These are phyloP conservation scores for Penicillium mononematosum DNA, from an alignment of 495 filamentous ascomycete genomes.

Conservation along the genomic window DNA sequence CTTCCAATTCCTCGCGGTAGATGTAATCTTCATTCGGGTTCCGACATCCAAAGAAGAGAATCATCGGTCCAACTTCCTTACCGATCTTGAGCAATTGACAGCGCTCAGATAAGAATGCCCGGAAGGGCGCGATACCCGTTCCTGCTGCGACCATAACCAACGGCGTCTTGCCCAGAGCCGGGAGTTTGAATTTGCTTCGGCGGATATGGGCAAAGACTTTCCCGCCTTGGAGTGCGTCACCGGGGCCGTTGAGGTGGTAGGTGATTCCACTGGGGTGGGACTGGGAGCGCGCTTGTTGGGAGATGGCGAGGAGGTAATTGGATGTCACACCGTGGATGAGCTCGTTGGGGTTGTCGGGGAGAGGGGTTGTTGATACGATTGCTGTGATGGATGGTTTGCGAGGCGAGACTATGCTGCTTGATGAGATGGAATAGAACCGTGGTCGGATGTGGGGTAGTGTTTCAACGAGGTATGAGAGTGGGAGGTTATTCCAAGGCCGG, in stretches of 20 bases:
- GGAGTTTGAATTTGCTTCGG: constrained; percentile 48
- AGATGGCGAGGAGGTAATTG: constrained; percentile 47
- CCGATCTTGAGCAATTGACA: constrained; percentile 39
- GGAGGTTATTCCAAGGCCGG: constrained; percentile 38
- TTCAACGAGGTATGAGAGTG: constrained; percentile 48
- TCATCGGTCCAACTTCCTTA: constrained; percentile 37
- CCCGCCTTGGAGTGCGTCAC: constrained; percentile 23
- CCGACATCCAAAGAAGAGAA: constrained; percentile 50
- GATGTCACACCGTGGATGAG: constrained; percentile 46
- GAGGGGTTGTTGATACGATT: constrained; percentile 34
- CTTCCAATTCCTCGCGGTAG: constrained; percentile 40
- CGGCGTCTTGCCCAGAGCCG: constrained; percentile 29
- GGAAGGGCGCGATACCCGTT: constrained; percentile 50
- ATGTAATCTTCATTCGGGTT: constrained; percentile 42
- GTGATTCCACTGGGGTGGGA: constrained; percentile 31
- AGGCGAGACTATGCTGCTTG: constrained; percentile 45
- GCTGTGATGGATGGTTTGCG: constrained; percentile 45
- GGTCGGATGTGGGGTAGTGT: constrained; percentile 43
- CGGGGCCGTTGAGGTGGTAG: constrained; percentile 38
- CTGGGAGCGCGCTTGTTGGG: constrained; percentile 22
- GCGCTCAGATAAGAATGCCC: constrained; percentile 47
- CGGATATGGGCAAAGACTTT: constrained; percentile 45
- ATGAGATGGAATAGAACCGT: constrained; percentile 57
- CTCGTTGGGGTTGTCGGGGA: constrained; percentile 26
- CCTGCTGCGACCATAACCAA: constrained; percentile 50